These are phyloP conservation scores for Hamamelis virginiana DNA, from an alignment of 164 flowering plant genomes.

Conservation along the genomic window DNA sequence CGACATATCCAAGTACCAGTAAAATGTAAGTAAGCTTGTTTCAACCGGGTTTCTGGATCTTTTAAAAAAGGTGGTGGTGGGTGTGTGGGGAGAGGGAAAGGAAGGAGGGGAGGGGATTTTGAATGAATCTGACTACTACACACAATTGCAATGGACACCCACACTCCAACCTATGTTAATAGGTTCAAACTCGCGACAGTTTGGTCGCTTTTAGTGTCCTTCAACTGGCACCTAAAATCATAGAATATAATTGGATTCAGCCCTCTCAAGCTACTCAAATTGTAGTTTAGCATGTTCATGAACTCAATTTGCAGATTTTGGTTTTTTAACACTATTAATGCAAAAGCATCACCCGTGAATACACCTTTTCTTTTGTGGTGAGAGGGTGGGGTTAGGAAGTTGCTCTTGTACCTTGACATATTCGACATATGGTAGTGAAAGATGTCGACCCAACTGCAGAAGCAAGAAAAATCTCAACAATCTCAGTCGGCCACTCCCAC, in stretches of 20 bases:
- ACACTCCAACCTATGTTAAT: neutral
- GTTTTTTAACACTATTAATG: neutral
- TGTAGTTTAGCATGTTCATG: neutral
- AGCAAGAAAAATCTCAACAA: slow-evolving; percentile 75
- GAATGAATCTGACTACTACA: neutral
- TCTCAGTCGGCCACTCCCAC: slow-evolving; percentile 80
- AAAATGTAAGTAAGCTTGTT: too few species aligned
- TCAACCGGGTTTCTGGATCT: too few species aligned
- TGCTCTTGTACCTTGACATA: slow-evolving; percentile 74
- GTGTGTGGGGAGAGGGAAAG: too few species aligned
- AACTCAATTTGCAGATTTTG: neutral
- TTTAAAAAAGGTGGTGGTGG: too few species aligned
- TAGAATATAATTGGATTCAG: neutral
- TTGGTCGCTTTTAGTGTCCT: neutral
- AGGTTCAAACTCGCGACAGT: neutral
- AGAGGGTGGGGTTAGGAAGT: neutral
- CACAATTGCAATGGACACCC: neutral
- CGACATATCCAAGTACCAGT: too few species aligned
- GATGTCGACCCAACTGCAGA: slow-evolving; percentile 83
- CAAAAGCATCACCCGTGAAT: neutral
- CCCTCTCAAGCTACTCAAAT: neutral
- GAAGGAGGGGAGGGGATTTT: too few species aligned
- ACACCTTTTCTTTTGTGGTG: neutral
- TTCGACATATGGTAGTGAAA: slow-evolving; percentile 89
- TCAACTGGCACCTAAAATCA: neutral